phyloP scores from a whole-genome alignment of 306 rosid genomes.

The Vigna radiata region DNA sequence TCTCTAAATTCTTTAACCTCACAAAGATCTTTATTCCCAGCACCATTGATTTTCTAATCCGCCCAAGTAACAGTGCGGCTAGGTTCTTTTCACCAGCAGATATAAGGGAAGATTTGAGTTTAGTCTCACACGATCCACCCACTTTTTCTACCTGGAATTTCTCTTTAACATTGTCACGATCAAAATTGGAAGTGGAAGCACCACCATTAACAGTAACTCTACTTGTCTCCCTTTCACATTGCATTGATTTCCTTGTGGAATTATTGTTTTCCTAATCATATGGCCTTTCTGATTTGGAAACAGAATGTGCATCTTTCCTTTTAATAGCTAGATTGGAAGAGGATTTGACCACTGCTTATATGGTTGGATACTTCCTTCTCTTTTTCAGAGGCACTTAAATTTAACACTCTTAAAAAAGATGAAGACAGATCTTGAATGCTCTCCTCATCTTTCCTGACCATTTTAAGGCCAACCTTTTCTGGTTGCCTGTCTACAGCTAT shows the following conservation, averaged over 20 bases:
- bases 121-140: slow-evolving; percentile 44
- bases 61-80: slow-evolving; percentile 89
- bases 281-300: slow-evolving; percentile 49
- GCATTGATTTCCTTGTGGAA: slow-evolving; percentile 47
- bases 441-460: slow-evolving; percentile 35
- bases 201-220: slow-evolving; percentile 38
- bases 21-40: slow-evolving; percentile 57
- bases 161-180: slow-evolving; percentile 50
- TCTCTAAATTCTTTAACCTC: slow-evolving; percentile 58
- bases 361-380: slow-evolving; percentile 50
- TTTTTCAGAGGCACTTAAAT: slow-evolving; percentile 40
- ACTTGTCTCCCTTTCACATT: slow-evolving; percentile 46
- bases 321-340: slow-evolving; percentile 49
- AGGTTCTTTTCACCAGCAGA: slow-evolving; percentile 58
- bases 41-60: slow-evolving; percentile 57
- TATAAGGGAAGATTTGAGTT: slow-evolving; percentile 70
- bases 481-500: slow-evolving; percentile 43
- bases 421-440: slow-evolving; percentile 54
- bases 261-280: slow-evolving; percentile 41
- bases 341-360: slow-evolving; percentile 48
- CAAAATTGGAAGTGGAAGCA: slow-evolving; percentile 45
- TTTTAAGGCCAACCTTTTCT: slow-evolving; percentile 39
- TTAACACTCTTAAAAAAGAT: slow-evolving; percentile 51
- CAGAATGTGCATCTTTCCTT: slow-evolving; percentile 42
- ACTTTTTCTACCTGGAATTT: slow-evolving; percentile 42